phyloP scores from a whole-genome alignment of 2,329 filamentous ascomycete genomes.

The Pseudogymnoascus verrucosus region DNA sequence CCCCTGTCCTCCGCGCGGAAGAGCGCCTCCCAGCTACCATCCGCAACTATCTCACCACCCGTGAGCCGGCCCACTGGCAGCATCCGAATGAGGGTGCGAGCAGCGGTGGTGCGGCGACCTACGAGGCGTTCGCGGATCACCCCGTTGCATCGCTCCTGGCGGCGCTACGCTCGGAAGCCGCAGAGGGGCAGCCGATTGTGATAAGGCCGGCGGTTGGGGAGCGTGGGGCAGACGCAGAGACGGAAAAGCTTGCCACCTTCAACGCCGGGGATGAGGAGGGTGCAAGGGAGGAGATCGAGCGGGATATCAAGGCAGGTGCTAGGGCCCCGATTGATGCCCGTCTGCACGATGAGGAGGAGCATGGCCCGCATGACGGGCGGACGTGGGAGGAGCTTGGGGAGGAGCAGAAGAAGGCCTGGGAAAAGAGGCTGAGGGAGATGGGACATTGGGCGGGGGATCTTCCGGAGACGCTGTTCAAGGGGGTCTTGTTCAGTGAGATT shows the following conservation, averaged over 20 bases:
- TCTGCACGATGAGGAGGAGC: constrained; percentile 20
- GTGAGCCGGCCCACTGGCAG: neutral
- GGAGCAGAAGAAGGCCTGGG: constrained; percentile 24
- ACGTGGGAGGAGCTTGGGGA: constrained; percentile 25
- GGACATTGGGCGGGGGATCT: constrained; percentile 27
- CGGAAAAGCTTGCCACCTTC: constrained; percentile 11
- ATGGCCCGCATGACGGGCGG: constrained; percentile 19
- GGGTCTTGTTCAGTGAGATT: constrained; percentile 27
- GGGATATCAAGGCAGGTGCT: neutral
- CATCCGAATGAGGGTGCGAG: neutral
- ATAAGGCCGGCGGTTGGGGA: neutral
- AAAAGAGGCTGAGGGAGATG: constrained; percentile 24
- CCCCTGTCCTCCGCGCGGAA: constrained; percentile 19
- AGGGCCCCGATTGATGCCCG: constrained; percentile 15
- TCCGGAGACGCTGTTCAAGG: constrained; percentile 26
- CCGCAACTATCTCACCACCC: neutral
- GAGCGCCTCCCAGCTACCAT: constrained; percentile 14
- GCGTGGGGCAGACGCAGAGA: neutral
- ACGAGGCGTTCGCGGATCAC: neutral
- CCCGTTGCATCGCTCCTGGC: constrained; percentile 5
- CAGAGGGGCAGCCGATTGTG: constrained; percentile 3
- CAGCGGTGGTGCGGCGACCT: neutral
- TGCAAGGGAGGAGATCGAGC: constrained; percentile 11
- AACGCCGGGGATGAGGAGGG: constrained; percentile 12
- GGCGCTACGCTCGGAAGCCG: neutral